These are phyloP conservation scores for Smittium mucronatum DNA, from an alignment of 371 early-diverging fungal genomes.

Conservation along the genomic window DNA sequence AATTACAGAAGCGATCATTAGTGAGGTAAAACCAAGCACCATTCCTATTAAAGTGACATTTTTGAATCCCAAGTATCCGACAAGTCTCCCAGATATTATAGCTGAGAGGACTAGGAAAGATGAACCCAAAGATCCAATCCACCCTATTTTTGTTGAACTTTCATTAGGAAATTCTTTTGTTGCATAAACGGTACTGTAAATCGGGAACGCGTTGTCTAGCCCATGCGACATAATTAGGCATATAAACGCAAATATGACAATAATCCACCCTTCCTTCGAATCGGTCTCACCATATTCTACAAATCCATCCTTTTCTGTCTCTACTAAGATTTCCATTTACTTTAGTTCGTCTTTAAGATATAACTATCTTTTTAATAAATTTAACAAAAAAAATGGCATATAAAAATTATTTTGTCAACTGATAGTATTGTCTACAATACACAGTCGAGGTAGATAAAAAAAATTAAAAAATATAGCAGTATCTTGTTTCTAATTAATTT, in stretches of 20 bases:
- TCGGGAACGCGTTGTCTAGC: slow-evolving; percentile 32
- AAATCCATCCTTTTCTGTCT: neutral
- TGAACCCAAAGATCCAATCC: slow-evolving; percentile 40
- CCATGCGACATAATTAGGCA: slow-evolving; percentile 31
- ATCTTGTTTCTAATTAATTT: too few relatives aligned
- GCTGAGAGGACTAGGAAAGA: slow-evolving; percentile 42
- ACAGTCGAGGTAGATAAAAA: too few relatives aligned
- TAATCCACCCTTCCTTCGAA: slow-evolving; percentile 31
- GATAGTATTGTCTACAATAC: too few relatives aligned
- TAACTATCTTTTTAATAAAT: too few relatives aligned
- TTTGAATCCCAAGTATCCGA: slow-evolving; percentile 40
- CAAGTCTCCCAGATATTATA: slow-evolving; percentile 46
- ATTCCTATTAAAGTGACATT: slow-evolving; percentile 44
- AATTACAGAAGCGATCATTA: slow-evolving; percentile 44
- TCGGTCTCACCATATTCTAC: slow-evolving; percentile 14
- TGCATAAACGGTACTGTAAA: slow-evolving; percentile 32
- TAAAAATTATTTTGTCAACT: too few relatives aligned
- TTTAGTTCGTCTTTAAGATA: too few relatives aligned
- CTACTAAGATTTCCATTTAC: too few relatives aligned
- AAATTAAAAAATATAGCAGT: too few relatives aligned
- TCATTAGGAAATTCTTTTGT: slow-evolving; percentile 22
- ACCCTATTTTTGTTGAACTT: slow-evolving; percentile 21
- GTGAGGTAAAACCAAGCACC: slow-evolving; percentile 34
- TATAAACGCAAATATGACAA: slow-evolving; percentile 26
- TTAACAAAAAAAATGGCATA: too few relatives aligned